Base-by-base conservation (phyloP, 257 asterid genomes). In the Solanum pennellii region DNA sequence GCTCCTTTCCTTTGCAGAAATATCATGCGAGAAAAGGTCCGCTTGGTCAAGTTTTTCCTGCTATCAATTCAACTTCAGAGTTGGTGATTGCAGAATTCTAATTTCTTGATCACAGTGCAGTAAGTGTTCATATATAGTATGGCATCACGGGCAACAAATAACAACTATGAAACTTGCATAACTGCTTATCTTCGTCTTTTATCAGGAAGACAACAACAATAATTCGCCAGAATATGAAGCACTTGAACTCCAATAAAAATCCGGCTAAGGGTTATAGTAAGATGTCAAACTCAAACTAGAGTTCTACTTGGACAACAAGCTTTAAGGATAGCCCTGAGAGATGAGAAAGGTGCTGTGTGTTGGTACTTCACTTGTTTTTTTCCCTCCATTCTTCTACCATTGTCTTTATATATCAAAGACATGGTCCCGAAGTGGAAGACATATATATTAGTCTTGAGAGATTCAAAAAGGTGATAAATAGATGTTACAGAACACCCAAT, bases 21-120 rank as follows among this genome's bases (percentile, higher is more conserved):
- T 89, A 88, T 87, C 92, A 47, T 87, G 87, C 83, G 86, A 90
- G 87, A 94, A 91, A 87, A 94, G 91, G 88, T 92, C 88, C 4
- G 94, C 84, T 71, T 92, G 91, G 89, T 90, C 96, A 86, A 86
- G 66, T 88, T 94, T 93, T 56, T 91, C 95, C 99, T 95, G 95
- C 86, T 89, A 84, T 87, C 44, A 85, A 75, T 91, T 86, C 88
- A 87, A 71, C 31, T 72, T 84, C 62, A 7, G 35, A 83, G 20
- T 68, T 18, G 39, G 79, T 71, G 29, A 41, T 12, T 33, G 11
- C 5, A 41, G 76, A 52, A 33, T 69, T 37, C 52, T 20, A 83
- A 44, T 65, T 27, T 69, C 18, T 56, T 49, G 44, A 20, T 82
- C 69, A 80, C 29, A 31, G 85, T 41, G 4, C 9, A 4, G 44